Percentiles rank a stretch among this genome's conserved stretches.
Evolutionary conservation across 345 rosid genomes (phyloP).

Genomic region (Eucalyptus curtisii): DNA sequence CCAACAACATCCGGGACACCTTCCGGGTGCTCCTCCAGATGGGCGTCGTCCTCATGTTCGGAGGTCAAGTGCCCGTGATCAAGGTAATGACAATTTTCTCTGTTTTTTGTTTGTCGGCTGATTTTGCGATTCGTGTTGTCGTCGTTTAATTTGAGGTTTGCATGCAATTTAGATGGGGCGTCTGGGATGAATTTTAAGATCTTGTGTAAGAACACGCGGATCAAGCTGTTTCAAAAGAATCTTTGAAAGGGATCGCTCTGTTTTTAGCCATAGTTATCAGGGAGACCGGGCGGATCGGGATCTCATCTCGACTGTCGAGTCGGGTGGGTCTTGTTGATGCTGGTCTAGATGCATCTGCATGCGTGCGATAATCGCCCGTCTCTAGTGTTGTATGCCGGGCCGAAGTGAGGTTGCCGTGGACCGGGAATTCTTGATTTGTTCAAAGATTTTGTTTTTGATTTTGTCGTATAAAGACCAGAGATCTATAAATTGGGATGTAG

Average conservation of each 20-base stretch:
- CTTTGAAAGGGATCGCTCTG: neutral
- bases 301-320: neutral
- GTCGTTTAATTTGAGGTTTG: neutral
- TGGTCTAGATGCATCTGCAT: neutral
- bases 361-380: neutral
- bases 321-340: neutral
- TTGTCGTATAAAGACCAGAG: neutral
- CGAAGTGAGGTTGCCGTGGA: neutral
- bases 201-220: neutral
- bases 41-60: slow-evolving; percentile 15
- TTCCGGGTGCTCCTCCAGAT: slow-evolving; percentile 15
- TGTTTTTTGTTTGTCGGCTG: neutral
- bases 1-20: slow-evolving; percentile 15
- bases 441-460: neutral
- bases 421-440: neutral
- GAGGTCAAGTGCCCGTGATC: slow-evolving; percentile 11
- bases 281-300: neutral
- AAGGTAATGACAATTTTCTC: neutral
- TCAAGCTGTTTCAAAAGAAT: neutral
- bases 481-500: neutral
- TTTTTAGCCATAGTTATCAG: neutral
- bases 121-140: neutral
- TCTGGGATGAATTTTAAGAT: neutral
- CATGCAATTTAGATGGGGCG: neutral
- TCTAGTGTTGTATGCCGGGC: neutral